phyloP scores from a whole-genome alignment of 2,329 filamentous ascomycete genomes.

The Colletotrichum abscissum region DNA sequence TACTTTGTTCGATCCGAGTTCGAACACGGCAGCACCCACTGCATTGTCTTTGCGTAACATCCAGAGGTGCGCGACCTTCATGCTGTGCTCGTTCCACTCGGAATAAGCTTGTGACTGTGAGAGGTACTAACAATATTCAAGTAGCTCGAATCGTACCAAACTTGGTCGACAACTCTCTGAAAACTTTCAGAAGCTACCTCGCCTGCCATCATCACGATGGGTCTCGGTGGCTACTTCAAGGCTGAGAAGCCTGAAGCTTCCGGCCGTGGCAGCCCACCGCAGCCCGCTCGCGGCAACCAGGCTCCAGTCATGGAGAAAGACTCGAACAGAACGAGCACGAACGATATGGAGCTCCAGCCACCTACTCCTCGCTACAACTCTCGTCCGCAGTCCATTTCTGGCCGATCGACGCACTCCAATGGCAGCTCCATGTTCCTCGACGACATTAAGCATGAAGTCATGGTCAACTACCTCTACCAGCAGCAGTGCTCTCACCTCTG shows the following conservation, averaged over 20 bases:
- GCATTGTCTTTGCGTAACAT: slow-evolving; percentile 7
- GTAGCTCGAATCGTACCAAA: not conserved
- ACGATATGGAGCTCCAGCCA: slow-evolving; percentile 61
- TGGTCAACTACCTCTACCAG: slow-evolving; percentile 86
- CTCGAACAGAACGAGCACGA: slow-evolving; percentile 42
- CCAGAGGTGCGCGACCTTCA: not conserved
- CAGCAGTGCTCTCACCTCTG: slow-evolving; percentile 81
- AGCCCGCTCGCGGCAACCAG: slow-evolving; percentile 39
- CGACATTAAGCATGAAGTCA: slow-evolving; percentile 83
- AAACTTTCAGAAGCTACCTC: not conserved
- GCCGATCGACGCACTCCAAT: slow-evolving; percentile 56
- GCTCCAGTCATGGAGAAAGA: slow-evolving; percentile 51
- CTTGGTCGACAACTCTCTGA: not conserved
- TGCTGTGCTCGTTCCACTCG: not conserved
- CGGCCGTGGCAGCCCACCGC: slow-evolving; percentile 36
- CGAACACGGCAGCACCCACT: not conserved
- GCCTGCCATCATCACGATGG: slow-evolving; percentile 59
- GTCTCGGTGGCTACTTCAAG: slow-evolving; percentile 72
- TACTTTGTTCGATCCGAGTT: not conserved
- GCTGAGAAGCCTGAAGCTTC: slow-evolving; percentile 55
- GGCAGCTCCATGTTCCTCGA: slow-evolving; percentile 70
- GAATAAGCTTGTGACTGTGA: not conserved
- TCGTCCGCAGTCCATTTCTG: slow-evolving; percentile 64
- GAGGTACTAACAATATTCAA: not conserved
- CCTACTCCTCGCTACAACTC: slow-evolving; percentile 61